Conservation (phyloP, 2,329 filamentous ascomycete genomes). For the Clonostachys sp. region DNA sequence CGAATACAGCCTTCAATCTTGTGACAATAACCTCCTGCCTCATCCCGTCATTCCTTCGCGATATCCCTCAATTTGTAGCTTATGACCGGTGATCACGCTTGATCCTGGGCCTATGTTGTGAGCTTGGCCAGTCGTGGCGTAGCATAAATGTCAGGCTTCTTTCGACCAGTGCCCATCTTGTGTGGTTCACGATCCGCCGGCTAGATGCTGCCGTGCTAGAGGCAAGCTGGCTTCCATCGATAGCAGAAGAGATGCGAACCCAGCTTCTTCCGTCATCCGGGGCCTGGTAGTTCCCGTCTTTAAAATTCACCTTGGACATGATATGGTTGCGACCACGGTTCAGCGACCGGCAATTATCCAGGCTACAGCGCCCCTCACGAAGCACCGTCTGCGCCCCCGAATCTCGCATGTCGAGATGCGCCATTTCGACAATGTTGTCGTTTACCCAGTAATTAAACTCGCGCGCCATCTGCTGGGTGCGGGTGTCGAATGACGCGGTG, state of each 20-base stretch:
- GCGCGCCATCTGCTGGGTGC: slow-evolving; percentile 22
- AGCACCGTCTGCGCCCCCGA: slow-evolving; percentile 24
- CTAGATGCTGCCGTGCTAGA: slow-evolving; percentile 9
- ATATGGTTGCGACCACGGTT: slow-evolving; percentile 26
- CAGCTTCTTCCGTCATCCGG: slow-evolving; percentile 16
- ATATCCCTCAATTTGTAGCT: too few relatives aligned
- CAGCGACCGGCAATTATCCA: slow-evolving; percentile 23
- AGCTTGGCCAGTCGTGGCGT: slow-evolving; percentile 20
- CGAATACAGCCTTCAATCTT: too few relatives aligned
- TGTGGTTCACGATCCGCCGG: slow-evolving; percentile 18
- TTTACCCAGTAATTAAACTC: slow-evolving; percentile 32
- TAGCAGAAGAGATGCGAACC: slow-evolving; percentile 21
- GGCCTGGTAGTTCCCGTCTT: slow-evolving; percentile 23
- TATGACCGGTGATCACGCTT: too few relatives aligned
- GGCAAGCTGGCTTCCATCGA: slow-evolving; percentile 10
- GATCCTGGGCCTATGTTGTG: neutral
- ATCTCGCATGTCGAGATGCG: slow-evolving; percentile 23
- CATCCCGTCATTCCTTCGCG: too few relatives aligned
- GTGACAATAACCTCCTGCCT: too few relatives aligned
- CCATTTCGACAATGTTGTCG: slow-evolving; percentile 29
- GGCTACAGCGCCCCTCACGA: slow-evolving; percentile 25
- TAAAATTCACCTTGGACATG: slow-evolving; percentile 29
- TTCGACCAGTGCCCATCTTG: slow-evolving; percentile 31
- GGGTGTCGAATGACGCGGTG: slow-evolving; percentile 17
- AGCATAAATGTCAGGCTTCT: slow-evolving; percentile 29